Conservation (phyloP, 306 rosid species). For the Datisca glomerata region DNA sequence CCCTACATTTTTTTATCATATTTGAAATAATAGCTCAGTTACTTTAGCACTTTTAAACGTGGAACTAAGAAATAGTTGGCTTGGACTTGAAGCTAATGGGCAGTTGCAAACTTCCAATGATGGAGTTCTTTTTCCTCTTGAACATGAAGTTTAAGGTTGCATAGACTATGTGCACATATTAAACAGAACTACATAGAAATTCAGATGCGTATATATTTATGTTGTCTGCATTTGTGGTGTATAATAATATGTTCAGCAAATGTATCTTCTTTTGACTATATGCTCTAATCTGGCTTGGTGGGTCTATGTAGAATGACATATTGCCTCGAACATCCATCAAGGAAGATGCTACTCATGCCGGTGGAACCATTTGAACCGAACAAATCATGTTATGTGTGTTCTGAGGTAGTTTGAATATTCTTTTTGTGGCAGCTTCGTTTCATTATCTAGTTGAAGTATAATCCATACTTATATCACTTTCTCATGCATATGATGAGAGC, state of each 20-base stretch:
- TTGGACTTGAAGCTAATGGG: too few relatives aligned
- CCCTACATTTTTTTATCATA: too few relatives aligned
- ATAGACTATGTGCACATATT: background rate
- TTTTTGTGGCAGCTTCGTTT: background rate
- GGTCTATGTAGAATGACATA: slow-evolving; percentile 67
- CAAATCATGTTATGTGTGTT: slow-evolving; percentile 92
- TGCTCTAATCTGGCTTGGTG: slow-evolving; percentile 6
- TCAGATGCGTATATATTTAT: too few relatives aligned
- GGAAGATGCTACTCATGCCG: slow-evolving; percentile 87
- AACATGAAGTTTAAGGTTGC: background rate
- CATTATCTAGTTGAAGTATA: background rate
- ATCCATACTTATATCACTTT: slow-evolving; percentile 6
- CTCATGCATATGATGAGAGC: slow-evolving; percentile 16
- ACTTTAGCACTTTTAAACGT: too few relatives aligned
- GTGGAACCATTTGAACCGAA: slow-evolving; percentile 95
- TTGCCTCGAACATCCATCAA: slow-evolving; percentile 85
- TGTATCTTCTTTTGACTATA: background rate
- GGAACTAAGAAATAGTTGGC: too few relatives aligned
- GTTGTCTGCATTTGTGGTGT: too few relatives aligned
- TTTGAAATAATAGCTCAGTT: too few relatives aligned
- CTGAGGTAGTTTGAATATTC: slow-evolving; percentile 44
- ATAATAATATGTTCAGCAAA: too few relatives aligned
- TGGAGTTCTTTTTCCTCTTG: background rate
- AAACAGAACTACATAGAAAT: too few relatives aligned
- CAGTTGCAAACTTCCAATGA: background rate